Base-by-base conservation (phyloP, 768 basidiomycete genomes). In the Pilatotrama ljubarskyi region DNA sequence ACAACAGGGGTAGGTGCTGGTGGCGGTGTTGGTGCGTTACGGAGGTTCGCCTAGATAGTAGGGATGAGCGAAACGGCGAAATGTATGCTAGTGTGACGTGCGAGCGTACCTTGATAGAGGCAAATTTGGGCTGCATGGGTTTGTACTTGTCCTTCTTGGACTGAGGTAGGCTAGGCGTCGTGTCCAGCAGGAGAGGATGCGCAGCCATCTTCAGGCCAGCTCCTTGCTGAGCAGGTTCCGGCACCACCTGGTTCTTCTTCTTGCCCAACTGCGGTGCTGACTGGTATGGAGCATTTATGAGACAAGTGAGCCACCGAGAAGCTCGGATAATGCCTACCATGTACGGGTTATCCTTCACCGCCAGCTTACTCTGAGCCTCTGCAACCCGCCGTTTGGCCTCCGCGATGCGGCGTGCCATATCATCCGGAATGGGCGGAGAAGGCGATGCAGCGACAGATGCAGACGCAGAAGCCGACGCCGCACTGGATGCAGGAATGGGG, bases 91-190 rank as follows among this genome's bases (percentile, higher is more conserved):
- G 26, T 18, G 14, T 24, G 37, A 20, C 24, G 13, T 44, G 22
- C 13, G 9, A 32, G 66, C 77, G 48, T 18, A 88, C 92, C 78
- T 90, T 94, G 74, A 96, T 95, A 3, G 93, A 93, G 0, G 95
- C 92, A 73, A 98, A 99, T 74, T 99, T 99, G 50, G 97, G 97
- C 64, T 95, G 95, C 95, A 99, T 98, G 17, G 96, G 94, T 72
- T 95, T 96, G 75, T 97, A 97, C 62, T 90, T 78, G 73, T 97
- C 93, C 73, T 95, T 93, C 75, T 91, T 91, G 25, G 87, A 87
- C 73, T 87, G 87, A 2, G 81, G 82, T 3, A 80, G 76, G 2
- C 76, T 68, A 7, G 83, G 77, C 0, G 87, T 82, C 4, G 78
- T 81, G 44, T 94, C 92, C 37, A 95, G 79, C 24, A 96, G 73